These are phyloP conservation scores for Aspergillus sclerotialis DNA, from an alignment of 2,329 filamentous ascomycete species.

Conservation along the genomic window DNA sequence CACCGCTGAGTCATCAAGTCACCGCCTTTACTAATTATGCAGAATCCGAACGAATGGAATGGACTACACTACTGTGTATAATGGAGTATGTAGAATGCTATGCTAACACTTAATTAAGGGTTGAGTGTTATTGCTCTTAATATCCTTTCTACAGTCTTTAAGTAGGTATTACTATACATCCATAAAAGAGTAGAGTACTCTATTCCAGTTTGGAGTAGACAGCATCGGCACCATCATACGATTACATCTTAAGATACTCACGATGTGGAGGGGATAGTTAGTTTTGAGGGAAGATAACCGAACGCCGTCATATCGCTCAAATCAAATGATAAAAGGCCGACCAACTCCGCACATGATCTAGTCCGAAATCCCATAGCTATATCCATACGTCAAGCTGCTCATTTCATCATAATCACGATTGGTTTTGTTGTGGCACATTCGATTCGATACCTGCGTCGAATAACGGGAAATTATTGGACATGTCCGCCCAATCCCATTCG, in stretches of 20 bases:
- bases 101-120: background rate
- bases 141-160: too few species aligned
- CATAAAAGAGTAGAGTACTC: background rate
- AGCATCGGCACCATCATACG: too few species aligned
- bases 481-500: slow-evolving; percentile 73
- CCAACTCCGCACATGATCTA: background rate
- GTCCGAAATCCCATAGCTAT: slow-evolving; percentile 1
- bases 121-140: too few species aligned
- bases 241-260: background rate
- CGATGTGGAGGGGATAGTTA: slow-evolving; percentile 1
- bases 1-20: slow-evolving; percentile 26
- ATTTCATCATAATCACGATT: slow-evolving; percentile 18
- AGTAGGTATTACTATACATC: background rate
- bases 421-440: slow-evolving; percentile 16
- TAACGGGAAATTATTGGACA: slow-evolving; percentile 31
- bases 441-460: slow-evolving; percentile 21
- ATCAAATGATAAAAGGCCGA: background rate
- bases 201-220: too few species aligned
- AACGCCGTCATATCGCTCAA: background rate
- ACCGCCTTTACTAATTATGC: slow-evolving; percentile 3
- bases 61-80: slow-evolving; percentile 1
- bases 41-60: slow-evolving; percentile 6
- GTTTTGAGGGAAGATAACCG: background rate
- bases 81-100: background rate
- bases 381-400: slow-evolving; percentile 6